Base-by-base conservation (phyloP, 495 filamentous ascomycete genomes). In the Penicillium malachiteum region DNA sequence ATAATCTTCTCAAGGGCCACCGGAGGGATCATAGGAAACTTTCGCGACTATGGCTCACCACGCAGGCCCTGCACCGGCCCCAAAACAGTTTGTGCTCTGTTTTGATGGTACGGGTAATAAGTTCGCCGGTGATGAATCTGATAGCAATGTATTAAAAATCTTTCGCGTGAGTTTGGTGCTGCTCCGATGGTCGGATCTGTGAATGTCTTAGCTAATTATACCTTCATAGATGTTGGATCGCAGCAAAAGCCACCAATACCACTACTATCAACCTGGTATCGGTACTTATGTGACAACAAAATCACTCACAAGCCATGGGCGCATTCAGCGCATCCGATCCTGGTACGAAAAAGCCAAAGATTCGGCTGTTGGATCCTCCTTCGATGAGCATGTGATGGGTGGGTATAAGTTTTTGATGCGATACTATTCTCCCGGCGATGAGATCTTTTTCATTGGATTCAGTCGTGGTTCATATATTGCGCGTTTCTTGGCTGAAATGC, bases 51-150 rank as follows among this genome's bases (percentile, higher is more conserved):
- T 52, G 50, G 50, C 50, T 44, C 50, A 52, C 7, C 38, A 52
- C 39, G 50, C 32, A 17, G 21, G 18, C 17, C 21, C 50, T 16
- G 30, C 50, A 7, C 32, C 42, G 17, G 53, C 57, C 31, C 74
- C 73, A 5, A 80, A 75, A 65, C 79, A 81, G 53, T 79, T 95
- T 44, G 84, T 96, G 14, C 75, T 96, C 4, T 95, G 91, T 62
- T 96, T 96, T 54, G 91, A 96, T 66, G 91, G 91, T 21, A 96
- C 91, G 0, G 91, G 91, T 2, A 94, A 96, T 63, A 90, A 92
- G 60, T 95, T 94, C 64, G 78, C 79, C 31, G 89, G 91, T 9
- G 88, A 90, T 63, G 84, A 88, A 46, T 84, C 84, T 8, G 89
- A 95, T 64, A 94, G 89, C 65, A 95, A 94, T 68, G 92, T 96